Base-by-base conservation (phyloP, 2,329 filamentous ascomycete genomes). In the Diplodia mutila region DNA sequence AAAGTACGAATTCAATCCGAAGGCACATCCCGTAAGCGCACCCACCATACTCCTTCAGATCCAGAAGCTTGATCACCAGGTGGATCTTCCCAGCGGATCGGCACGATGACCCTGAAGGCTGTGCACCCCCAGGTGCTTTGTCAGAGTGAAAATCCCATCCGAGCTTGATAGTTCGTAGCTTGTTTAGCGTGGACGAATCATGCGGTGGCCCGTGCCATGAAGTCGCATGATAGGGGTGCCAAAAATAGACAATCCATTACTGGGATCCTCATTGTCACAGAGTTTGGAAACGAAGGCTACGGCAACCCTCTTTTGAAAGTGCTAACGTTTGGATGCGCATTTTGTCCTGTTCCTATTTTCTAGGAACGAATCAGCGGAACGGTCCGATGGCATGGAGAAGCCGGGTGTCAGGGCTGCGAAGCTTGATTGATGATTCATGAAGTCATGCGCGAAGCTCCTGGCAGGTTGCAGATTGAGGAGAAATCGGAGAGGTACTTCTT, bases 151-250 rank as follows among this genome's bases (percentile, higher is more conserved):
- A 7, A 46, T 37, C 53, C n/a, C 16, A 8, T 4, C 23, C 9
- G 11, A 8, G 11, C 23, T 34, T 23, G 57, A n/a, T 27, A 23
- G 29, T 49, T 7, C 8, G 57, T 39, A 61, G 25, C 23, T 32
- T 25, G 16, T 21, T 16, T 27, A 61, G 42, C 57, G 46, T 61
- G 42, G 48, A 18, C 11, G 18, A 32, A 1, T 1, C 39, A 12
- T 42, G 42, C 25, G 27, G 27, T 61, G 39, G 57, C 42, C 57
- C 48, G 57, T 61, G 57, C 57, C 57, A 3, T 42, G 8, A 16
- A 32, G 42, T 42, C 8, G 57, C 42, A 32, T 21, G 9, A 42
- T 49, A 34, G 29, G 32, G 32, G 32, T 9, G 25, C 27, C 18
- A 18, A 42, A 32, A 37, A 27, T 29, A 46, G 37, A n/a, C 14